A percentile compares a stretch with the other conserved stretches of the same genome.
Evolutionary conservation across 108 stramenopile species (phyloP).

Genomic region (Fragilariopsis cylindrus): DNA sequence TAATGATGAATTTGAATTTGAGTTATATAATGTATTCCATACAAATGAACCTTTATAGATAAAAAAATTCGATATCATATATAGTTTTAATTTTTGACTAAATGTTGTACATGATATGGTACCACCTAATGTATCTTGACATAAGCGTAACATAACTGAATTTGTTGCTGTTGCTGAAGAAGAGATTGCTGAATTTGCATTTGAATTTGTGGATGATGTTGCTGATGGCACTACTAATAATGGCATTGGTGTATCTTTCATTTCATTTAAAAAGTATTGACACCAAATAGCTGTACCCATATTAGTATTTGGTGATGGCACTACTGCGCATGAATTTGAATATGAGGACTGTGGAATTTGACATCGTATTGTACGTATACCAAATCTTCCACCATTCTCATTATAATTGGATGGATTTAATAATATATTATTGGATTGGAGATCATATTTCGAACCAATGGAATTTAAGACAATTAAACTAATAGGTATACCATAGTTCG

Average conservation of each 20-base stretch:
- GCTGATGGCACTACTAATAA: neutral
- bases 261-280: constrained; percentile 4
- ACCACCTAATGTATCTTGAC: too few relatives aligned
- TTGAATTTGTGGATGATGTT: neutral
- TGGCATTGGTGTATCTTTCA: neutral
- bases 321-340: neutral
- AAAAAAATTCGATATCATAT: neutral
- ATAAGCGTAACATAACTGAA: too few relatives aligned
- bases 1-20: neutral
- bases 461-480: neutral
- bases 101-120: neutral
- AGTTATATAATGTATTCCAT: neutral
- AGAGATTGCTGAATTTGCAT: neutral
- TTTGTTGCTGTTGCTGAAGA: too few relatives aligned
- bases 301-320: neutral
- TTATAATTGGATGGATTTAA: neutral
- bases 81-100: neutral
- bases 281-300: neutral
- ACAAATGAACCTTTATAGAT: neutral
- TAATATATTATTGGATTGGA: neutral
- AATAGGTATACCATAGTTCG: neutral
- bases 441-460: neutral
- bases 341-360: neutral
- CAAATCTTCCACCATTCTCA: neutral
- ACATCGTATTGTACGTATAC: neutral